Evolutionary conservation across 179 eudicot species (phyloP).

Genomic region (Vitellaria paradoxa): DNA sequence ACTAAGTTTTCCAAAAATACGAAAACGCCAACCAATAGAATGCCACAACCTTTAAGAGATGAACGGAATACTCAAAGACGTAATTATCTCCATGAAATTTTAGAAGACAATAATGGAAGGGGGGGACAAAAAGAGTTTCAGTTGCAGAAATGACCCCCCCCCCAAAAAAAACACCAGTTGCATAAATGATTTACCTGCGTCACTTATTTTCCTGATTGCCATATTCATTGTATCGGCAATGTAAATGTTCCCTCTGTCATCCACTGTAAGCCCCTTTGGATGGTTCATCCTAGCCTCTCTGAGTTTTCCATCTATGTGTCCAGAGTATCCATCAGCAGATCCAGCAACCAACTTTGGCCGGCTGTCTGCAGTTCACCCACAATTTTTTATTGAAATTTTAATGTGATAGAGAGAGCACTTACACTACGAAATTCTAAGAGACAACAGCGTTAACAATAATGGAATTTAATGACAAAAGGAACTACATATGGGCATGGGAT

Average conservation of each 20-base stretch:
- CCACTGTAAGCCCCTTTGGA: constrained; percentile 90
- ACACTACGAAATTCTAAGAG: no score
- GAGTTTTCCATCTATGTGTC: constrained; percentile 85
- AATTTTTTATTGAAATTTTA: no score
- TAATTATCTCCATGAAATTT: background rate
- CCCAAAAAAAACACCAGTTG: constrained; percentile 4
- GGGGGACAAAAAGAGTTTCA: background rate
- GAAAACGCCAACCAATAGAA: background rate
- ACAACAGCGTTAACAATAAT: no score
- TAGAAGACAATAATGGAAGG: background rate
- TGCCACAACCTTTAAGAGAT: background rate
- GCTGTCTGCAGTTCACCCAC: constrained; percentile 49
- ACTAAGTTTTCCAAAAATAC: background rate
- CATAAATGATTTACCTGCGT: constrained; percentile 49
- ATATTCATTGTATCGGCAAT: constrained; percentile 89
- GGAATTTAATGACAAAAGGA: no score
- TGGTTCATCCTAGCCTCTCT: constrained; percentile 91
- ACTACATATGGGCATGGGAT: no score
- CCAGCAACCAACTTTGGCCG: constrained; percentile 93
- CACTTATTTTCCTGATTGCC: constrained; percentile 94
- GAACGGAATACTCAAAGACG: background rate
- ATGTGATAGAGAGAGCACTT: no score
- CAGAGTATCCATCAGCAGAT: constrained; percentile 90
- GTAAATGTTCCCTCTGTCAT: constrained; percentile 88
- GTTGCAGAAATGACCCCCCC: background rate